These are phyloP conservation scores for Gliomastix tumulicola DNA, from an alignment of 2,329 filamentous ascomycete species.

Conservation along the genomic window DNA sequence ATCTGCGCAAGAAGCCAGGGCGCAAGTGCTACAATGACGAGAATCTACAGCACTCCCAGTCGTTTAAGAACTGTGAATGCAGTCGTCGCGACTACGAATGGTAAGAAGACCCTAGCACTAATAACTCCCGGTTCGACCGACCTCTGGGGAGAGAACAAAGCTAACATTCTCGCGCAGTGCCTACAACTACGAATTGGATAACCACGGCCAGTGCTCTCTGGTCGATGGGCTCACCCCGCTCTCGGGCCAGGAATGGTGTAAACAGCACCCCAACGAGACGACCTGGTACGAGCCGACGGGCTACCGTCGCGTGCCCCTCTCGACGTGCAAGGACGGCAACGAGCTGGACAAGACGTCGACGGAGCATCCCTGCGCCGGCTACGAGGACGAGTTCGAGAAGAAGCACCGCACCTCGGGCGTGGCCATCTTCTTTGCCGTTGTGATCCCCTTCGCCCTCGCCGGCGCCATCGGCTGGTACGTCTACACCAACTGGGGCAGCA, in stretches of 20 bases:
- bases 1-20: slow-evolving; percentile 81
- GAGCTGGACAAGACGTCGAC: slow-evolving; percentile 63
- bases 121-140: not conserved
- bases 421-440: slow-evolving; percentile 78
- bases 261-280: slow-evolving; percentile 56
- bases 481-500: slow-evolving; percentile 77
- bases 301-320: slow-evolving; percentile 83
- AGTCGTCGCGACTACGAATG: slow-evolving; percentile 87
- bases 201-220: slow-evolving; percentile 68
- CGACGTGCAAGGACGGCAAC: slow-evolving; percentile 72
- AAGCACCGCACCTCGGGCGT: slow-evolving; percentile 65
- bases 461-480: slow-evolving; percentile 74
- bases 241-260: slow-evolving; percentile 42
- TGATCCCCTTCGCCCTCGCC: slow-evolving; percentile 67
- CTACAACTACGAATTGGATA: slow-evolving; percentile 83
- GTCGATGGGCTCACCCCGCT: slow-evolving; percentile 65
- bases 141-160: not conserved
- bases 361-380: slow-evolving; percentile 59
- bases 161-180: slow-evolving; percentile 48
- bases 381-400: slow-evolving; percentile 73
- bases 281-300: slow-evolving; percentile 83
- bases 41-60: slow-evolving; percentile 63
- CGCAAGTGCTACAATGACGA: slow-evolving; percentile 76
- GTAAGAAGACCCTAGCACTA: slow-evolving; percentile 40
- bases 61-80: slow-evolving; percentile 75